Percentiles rank a stretch among this genome's conserved stretches.
Evolutionary conservation across 305 asterid species (phyloP).

Genomic region (Solanum hybrid): DNA sequence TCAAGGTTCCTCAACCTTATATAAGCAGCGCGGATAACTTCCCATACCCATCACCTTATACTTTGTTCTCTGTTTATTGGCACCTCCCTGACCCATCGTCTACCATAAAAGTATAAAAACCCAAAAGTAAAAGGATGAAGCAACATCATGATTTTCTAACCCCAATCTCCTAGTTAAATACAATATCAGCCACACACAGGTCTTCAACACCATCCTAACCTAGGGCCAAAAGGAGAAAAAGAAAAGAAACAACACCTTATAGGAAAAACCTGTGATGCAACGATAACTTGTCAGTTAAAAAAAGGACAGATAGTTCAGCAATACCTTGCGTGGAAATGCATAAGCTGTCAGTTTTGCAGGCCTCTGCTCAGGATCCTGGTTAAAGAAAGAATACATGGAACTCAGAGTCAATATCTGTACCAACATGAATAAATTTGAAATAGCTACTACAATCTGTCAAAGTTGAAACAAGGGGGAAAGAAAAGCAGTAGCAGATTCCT

Average conservation of each 20-base stretch:
- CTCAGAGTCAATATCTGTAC: background rate
- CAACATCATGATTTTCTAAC: background rate
- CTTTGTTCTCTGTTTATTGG: background rate
- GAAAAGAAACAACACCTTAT: background rate
- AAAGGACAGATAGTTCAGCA: background rate
- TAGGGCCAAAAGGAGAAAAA: background rate
- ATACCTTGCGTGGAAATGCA: constrained; percentile 63
- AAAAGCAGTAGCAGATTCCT: background rate
- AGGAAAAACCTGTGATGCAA: background rate
- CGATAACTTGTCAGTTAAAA: background rate
- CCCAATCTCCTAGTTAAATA: background rate
- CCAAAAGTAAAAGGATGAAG: background rate
- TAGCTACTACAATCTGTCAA: background rate
- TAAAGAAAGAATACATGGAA: background rate
- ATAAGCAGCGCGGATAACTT: background rate
- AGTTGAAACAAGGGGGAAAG: background rate
- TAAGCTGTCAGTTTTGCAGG: constrained; percentile 47
- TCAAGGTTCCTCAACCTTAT: background rate
- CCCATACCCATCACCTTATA: background rate
- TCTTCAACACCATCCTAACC: background rate
- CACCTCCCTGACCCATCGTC: background rate
- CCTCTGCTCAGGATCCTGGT: constrained; percentile 31
- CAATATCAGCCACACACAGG: background rate
- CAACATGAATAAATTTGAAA: background rate
- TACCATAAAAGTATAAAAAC: background rate